phyloP scores from a whole-genome alignment of 306 rosid genomes.

The Corylus avellana region DNA sequence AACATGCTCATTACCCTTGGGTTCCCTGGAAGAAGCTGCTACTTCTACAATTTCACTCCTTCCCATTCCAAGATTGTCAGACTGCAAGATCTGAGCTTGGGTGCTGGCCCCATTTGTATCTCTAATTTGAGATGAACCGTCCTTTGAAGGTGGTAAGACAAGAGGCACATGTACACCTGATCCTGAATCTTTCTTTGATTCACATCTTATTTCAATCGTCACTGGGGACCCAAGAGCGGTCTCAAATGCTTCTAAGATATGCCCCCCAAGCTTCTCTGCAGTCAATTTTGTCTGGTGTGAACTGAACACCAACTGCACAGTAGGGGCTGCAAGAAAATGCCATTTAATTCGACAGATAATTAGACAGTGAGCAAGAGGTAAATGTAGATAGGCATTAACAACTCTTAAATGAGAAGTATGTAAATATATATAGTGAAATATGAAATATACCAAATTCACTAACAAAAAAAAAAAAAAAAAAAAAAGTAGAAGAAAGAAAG shows the following conservation, averaged over 20 bases:
- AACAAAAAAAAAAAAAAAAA: background rate
- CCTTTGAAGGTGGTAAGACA: constrained; percentile 47
- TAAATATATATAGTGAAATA: background rate
- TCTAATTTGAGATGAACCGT: constrained; percentile 51
- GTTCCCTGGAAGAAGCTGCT: constrained; percentile 58
- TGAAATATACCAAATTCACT: background rate
- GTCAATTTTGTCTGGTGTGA: constrained; percentile 78
- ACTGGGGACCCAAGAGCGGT: constrained; percentile 72
- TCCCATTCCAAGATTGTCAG: constrained; percentile 44
- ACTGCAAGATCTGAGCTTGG: constrained; percentile 40
- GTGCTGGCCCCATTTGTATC: constrained; percentile 41
- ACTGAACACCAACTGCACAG: constrained; percentile 76
- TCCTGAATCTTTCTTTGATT: constrained; percentile 48
- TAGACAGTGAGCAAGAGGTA: constrained; percentile 22
- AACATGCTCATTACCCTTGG: constrained; percentile 36
- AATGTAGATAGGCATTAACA: background rate
- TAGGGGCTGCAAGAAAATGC: constrained; percentile 70
- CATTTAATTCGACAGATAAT: constrained; percentile 16
- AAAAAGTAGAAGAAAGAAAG: background rate
- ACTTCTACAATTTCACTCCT: constrained; percentile 82
- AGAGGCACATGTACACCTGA: constrained; percentile 49
- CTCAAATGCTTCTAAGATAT: constrained; percentile 80
- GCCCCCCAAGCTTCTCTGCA: constrained; percentile 77
- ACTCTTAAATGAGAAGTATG: background rate
- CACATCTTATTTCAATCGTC: constrained; percentile 85